phyloP scores from a whole-genome alignment of 164 flowering plant genomes.

The Annona cherimola region DNA sequence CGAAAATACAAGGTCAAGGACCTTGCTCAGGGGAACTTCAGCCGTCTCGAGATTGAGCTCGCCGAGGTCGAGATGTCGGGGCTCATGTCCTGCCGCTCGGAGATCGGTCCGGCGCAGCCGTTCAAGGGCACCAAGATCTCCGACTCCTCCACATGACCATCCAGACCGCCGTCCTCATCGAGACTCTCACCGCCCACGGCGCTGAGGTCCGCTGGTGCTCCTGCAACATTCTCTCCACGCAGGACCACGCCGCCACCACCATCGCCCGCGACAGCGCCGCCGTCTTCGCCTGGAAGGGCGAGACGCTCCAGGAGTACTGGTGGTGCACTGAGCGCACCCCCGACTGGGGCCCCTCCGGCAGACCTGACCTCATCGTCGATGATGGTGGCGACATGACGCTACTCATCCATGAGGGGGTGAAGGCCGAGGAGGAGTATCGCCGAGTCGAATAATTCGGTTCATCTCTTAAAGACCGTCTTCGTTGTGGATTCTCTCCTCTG shows the following conservation, averaged over 20 bases:
- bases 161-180: conserved; percentile 21
- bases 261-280: conserved; percentile 23
- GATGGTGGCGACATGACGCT: conserved; percentile 23
- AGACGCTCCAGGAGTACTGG: conserved; percentile 25
- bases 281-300: conserved; percentile 18
- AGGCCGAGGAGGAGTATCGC: conserved; percentile 20
- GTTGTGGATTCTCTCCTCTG: too few species aligned
- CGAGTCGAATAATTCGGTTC: conserved; percentile 19
- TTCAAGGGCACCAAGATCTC: conserved; percentile 17
- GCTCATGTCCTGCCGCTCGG: conserved; percentile 9
- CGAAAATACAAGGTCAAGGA: conserved; percentile 20
- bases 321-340: conserved; percentile 23
- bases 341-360: conserved; percentile 24
- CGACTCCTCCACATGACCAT: conserved; percentile 23
- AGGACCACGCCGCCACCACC: conserved; percentile 16
- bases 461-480: too few species aligned
- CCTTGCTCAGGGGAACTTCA: conserved; percentile 15
- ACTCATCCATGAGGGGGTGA: conserved; percentile 19
- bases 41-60: conserved; percentile 13
- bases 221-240: conserved; percentile 23
- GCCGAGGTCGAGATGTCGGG: conserved; percentile 15
- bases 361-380: conserved; percentile 21
- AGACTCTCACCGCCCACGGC: conserved; percentile 20
- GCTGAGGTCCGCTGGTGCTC: conserved; percentile 27
- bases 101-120: conserved; percentile 17